These are phyloP conservation scores for Phytophthora chlamydospora DNA, from an alignment of 352 stramenopile species.

Conservation along the genomic window DNA sequence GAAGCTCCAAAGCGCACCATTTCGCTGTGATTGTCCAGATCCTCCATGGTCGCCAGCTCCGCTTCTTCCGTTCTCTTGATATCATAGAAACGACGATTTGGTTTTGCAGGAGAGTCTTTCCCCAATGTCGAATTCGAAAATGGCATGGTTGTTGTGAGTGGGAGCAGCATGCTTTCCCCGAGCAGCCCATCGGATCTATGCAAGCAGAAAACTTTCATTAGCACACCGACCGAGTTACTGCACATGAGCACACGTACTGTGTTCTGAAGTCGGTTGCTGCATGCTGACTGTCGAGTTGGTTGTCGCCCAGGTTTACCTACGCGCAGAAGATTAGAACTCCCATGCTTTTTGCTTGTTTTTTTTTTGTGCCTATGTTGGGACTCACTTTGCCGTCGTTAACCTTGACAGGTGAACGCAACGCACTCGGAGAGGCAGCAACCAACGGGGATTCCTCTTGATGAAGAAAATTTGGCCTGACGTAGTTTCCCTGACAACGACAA, in stretches of 20 bases:
- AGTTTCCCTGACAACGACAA: slow-evolving; percentile 23
- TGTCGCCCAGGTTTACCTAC: slow-evolving; percentile 4
- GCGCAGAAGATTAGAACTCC: background rate
- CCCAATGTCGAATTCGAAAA: background rate
- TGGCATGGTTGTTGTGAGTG: slow-evolving; percentile 23
- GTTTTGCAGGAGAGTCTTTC: slow-evolving; percentile 2
- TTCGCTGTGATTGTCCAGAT: slow-evolving; percentile 45
- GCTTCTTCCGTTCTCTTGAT: background rate
- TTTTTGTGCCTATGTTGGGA: background rate
- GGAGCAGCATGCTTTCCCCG: slow-evolving; percentile 54
- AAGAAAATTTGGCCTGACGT: slow-evolving; percentile 48
- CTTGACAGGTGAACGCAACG: slow-evolving; percentile 2
- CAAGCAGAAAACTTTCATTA: background rate
- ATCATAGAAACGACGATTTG: background rate
- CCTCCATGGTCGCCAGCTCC: slow-evolving; percentile 3
- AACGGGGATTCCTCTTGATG: slow-evolving; percentile 22
- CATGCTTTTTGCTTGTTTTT: too few relatives aligned
- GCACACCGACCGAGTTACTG: background rate
- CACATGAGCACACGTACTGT: slow-evolving; percentile 4
- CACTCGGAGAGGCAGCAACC: background rate
- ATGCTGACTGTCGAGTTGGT: slow-evolving; percentile 3
- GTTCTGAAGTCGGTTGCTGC: background rate
- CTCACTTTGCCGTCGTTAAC: slow-evolving; percentile 9
- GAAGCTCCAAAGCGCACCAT: slow-evolving; percentile 39
- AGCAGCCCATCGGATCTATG: slow-evolving; percentile 13